Evolutionary conservation across 2,329 filamentous ascomycete species (phyloP), one percentile per base, ranked within the genome.

Genomic region (Nemania sp.): DNA sequence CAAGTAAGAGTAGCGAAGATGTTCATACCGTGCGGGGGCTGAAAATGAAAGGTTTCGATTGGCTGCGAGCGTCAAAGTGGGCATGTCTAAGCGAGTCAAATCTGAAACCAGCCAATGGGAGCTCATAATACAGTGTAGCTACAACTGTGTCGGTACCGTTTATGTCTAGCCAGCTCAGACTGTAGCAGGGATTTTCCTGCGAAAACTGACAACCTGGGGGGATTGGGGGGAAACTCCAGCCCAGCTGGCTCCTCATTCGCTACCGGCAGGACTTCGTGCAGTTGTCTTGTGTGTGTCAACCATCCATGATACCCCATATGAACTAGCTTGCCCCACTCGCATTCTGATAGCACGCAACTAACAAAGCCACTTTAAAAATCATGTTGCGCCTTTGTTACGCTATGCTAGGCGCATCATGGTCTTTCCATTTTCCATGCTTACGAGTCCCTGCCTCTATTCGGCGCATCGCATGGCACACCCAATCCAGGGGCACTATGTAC

Each of bases 21-120:
- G n/a, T n/a, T n/a, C n/a, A n/a, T n/a, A n/a, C n/a, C n/a, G n/a
- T n/a, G n/a, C n/a, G n/a, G n/a, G n/a, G n/a, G n/a, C n/a, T n/a
- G n/a, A n/a, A n/a, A n/a, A n/a, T n/a, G n/a, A n/a, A n/a, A n/a
- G n/a, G n/a, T n/a, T n/a, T n/a, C n/a, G n/a, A n/a, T n/a, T n/a
- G n/a, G n/a, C n/a, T n/a, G n/a, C n/a, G n/a, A 36, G 28, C 30
- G 24, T 48, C 37, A 43, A 54, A 60, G 59, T 57, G 45, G 62
- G 54, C 57, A 56, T 57, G 30, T 48, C 52, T 65, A 66, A 66
- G 62, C 62, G 63, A 66, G 57, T 56, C 11, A 59, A 30, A 41
- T 49, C 46, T 54, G 26, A 49, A 34, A 24, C n/a, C n/a, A n/a
- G n/a, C n/a, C n/a, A n/a, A n/a, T n/a, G n/a, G n/a, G n/a, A n/a